Evolutionary conservation across 2,329 filamentous ascomycete species (phyloP).

Genomic region (Nothopassalora personata): DNA sequence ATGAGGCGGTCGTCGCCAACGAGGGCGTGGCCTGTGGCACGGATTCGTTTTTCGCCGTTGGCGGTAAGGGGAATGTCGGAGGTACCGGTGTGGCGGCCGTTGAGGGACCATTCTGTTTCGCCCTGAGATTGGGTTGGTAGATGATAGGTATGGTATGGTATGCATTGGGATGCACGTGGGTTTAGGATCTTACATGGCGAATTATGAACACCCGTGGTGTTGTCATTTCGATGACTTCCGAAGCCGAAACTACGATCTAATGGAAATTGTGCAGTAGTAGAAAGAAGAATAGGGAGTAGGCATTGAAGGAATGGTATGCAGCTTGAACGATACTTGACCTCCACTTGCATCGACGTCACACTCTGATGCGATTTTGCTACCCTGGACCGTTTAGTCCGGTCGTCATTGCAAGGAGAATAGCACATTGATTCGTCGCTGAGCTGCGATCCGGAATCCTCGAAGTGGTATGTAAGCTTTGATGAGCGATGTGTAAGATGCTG

Average conservation of each 20-base stretch:
- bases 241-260: not conserved
- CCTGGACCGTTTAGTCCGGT: not conserved
- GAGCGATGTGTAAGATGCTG: not conserved
- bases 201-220: conserved; percentile 49
- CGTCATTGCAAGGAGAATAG: not conserved
- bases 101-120: conserved; percentile 94
- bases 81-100: conserved; percentile 70
- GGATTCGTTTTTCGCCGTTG: conserved; percentile 58
- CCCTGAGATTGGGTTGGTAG: conserved; percentile 43
- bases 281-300: not conserved
- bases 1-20: conserved; percentile 81
- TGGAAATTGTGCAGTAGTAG: not conserved
- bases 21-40: conserved; percentile 69
- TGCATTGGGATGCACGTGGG: not conserved
- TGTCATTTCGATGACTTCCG: conserved; percentile 27
- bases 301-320: not conserved
- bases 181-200: conserved; percentile 52
- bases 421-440: not conserved
- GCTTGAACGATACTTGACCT: not conserved
- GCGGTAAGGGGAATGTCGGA: conserved; percentile 80
- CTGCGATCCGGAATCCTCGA: not conserved
- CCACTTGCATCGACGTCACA: conserved; percentile 2
- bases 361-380: not conserved
- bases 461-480: not conserved
- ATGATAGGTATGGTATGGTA: not conserved